phyloP scores from a whole-genome alignment of 2,329 filamentous ascomycete species.

The Akanthomyces muscarius region DNA sequence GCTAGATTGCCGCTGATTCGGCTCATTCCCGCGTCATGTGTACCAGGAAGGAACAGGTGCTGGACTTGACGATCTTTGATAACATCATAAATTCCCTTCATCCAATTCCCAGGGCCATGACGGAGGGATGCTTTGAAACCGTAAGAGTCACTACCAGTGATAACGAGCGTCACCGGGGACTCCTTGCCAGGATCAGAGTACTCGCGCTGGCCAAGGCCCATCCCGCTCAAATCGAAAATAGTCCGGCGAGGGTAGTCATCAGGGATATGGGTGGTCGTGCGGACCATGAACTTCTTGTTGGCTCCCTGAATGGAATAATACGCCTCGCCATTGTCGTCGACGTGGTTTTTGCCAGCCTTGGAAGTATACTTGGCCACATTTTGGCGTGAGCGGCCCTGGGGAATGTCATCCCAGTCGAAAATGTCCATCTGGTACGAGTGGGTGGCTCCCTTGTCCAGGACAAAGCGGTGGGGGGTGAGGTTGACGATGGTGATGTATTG shows the following conservation, averaged over 20 bases:
- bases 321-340: conserved; percentile 30
- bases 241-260: conserved; percentile 25
- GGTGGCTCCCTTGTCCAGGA: conserved; percentile 22
- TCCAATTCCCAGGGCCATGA: conserved; percentile 30
- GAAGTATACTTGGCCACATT: conserved; percentile 28
- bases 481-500: conserved; percentile 34
- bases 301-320: conserved; percentile 31
- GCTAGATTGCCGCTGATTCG: conserved; percentile 33
- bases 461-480: conserved; percentile 31
- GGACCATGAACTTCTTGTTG: conserved; percentile 28
- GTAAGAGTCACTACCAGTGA: conserved; percentile 32
- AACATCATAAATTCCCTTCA: conserved; percentile 29
- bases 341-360: conserved; percentile 17
- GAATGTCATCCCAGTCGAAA: conserved; percentile 32
- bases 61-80: conserved; percentile 38
- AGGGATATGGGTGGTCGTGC: conserved; percentile 29
- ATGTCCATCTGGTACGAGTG: conserved; percentile 31
- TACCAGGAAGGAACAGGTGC: conserved; percentile 45
- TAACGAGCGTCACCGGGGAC: conserved; percentile 31
- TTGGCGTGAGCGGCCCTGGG: conserved; percentile 30
- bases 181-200: conserved; percentile 30
- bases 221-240: conserved; percentile 29
- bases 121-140: conserved; percentile 31
- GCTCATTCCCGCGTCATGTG: conserved; percentile 48
- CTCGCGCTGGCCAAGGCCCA: conserved; percentile 32